A percentile compares a stretch with the other conserved stretches of the same genome.
phyloP scores from a whole-genome alignment of 306 rosid species.

The Cicer bijugum region DNA sequence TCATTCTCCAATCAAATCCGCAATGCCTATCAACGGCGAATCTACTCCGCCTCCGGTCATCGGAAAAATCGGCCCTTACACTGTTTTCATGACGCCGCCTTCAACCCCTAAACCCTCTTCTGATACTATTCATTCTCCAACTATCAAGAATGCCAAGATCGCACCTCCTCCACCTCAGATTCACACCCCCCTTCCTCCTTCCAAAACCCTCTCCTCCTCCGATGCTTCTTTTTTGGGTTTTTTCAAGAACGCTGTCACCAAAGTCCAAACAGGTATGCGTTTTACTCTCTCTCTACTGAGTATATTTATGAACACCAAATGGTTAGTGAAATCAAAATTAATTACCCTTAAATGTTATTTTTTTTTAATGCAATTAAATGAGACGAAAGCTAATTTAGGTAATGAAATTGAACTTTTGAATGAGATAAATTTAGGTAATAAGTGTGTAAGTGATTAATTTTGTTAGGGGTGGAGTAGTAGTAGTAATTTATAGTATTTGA shows the following conservation, averaged over 20 bases:
- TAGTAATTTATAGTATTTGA: background rate
- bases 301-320: background rate
- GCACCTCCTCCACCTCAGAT: conserved; percentile 87
- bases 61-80: conserved; percentile 97
- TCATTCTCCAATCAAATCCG: conserved; percentile 21
- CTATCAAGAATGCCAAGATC: conserved; percentile 59
- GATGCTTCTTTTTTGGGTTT: conserved; percentile 66
- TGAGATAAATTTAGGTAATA: no score
- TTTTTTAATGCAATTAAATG: no score
- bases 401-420: no score
- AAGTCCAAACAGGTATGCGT: conserved; percentile 74
- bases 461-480: no score
- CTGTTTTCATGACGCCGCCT: conserved; percentile 97
- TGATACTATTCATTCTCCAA: conserved; percentile 59
- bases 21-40: conserved; percentile 76
- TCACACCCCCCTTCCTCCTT: conserved; percentile 48
- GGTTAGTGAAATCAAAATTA: background rate
- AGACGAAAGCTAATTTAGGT: no score
- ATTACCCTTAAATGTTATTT: no score
- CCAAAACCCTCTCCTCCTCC: conserved; percentile 35
- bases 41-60: conserved; percentile 76
- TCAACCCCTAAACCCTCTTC: conserved; percentile 70
- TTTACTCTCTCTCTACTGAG: conserved; percentile 3
- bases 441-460: no score
- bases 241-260: conserved; percentile 75